Conservation (phyloP, 2,329 filamentous ascomycete genomes). For the Cytospora piceae region DNA sequence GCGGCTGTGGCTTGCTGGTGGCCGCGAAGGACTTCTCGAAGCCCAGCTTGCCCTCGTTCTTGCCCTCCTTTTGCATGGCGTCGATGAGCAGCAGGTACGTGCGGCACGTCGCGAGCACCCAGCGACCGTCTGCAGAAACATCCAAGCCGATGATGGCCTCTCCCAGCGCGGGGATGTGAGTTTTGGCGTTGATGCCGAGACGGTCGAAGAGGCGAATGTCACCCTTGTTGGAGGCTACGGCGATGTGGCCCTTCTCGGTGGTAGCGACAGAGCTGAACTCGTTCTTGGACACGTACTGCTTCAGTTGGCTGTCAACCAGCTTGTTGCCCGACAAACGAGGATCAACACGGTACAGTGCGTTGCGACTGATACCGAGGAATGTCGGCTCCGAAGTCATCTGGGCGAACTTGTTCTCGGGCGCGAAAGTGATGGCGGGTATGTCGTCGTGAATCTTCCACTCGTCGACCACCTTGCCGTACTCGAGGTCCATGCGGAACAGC, state of each 20-base stretch:
- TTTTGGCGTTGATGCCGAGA: conserved; percentile 96
- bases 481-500: conserved; percentile 95
- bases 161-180: conserved; percentile 90
- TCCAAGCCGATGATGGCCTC: conserved; percentile 95
- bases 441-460: conserved; percentile 99
- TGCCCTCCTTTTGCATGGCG: conserved; percentile 85
- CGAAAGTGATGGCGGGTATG: conserved; percentile 89
- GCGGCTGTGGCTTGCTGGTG: conserved; percentile 90
- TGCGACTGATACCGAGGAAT: conserved; percentile 90
- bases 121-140: conserved; percentile 92
- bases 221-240: conserved; percentile 96
- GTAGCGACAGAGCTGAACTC: conserved; percentile 94
- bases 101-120: conserved; percentile 90
- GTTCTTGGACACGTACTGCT: conserved; percentile 96
- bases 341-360: conserved; percentile 91
- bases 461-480: conserved; percentile 96
- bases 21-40: conserved; percentile 94
- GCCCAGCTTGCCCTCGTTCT: conserved; percentile 97
- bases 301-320: conserved; percentile 88
- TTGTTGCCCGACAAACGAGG: conserved; percentile 89
- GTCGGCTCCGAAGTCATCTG: conserved; percentile 96
- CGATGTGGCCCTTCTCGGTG: conserved; percentile 95
- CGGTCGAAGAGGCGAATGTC: conserved; percentile 96
- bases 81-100: conserved; percentile 96
- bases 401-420: conserved; percentile 95